Evolutionary conservation across 2,329 filamentous ascomycete genomes (phyloP).

Genomic region (Annulohypoxylon truncatum): DNA sequence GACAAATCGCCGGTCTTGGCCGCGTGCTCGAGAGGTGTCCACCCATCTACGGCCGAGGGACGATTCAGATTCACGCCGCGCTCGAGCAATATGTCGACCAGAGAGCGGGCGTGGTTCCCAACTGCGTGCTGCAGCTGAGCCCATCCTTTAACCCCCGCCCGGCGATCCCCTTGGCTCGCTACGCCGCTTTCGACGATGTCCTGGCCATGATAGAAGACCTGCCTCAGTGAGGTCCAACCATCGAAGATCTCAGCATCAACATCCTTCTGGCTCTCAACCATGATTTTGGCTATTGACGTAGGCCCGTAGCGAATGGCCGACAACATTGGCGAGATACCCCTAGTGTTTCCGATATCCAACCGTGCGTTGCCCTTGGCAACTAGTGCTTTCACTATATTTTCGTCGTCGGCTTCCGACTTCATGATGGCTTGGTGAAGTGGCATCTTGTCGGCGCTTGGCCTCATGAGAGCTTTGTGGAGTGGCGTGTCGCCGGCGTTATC

Average conservation of each 20-base stretch:
- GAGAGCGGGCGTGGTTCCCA: no score
- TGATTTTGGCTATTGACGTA: constrained; percentile 6
- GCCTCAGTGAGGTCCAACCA: background rate
- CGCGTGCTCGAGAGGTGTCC: no score
- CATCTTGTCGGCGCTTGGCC: background rate
- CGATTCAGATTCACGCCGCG: no score
- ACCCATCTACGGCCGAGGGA: no score
- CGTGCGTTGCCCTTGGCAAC: background rate
- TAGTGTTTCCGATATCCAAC: background rate
- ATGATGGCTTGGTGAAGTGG: background rate
- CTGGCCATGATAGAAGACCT: constrained; percentile 1
- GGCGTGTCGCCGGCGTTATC: background rate
- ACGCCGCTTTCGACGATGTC: background rate
- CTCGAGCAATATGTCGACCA: no score
- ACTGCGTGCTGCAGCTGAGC: no score
- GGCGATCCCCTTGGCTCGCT: no score
- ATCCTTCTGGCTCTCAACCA: constrained; percentile 1
- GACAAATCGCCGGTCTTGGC: no score
- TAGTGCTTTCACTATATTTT: background rate
- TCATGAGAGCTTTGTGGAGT: constrained; percentile 3
- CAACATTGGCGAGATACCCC: background rate
- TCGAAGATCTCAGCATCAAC: constrained; percentile 3
- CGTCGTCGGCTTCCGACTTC: background rate
- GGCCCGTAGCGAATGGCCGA: constrained; percentile 4
- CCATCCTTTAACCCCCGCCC: no score